Percentiles rank a stretch among this genome's conserved stretches.
Evolutionary conservation across 345 rosid species (phyloP).

Genomic region (Syzygium jambos): DNA sequence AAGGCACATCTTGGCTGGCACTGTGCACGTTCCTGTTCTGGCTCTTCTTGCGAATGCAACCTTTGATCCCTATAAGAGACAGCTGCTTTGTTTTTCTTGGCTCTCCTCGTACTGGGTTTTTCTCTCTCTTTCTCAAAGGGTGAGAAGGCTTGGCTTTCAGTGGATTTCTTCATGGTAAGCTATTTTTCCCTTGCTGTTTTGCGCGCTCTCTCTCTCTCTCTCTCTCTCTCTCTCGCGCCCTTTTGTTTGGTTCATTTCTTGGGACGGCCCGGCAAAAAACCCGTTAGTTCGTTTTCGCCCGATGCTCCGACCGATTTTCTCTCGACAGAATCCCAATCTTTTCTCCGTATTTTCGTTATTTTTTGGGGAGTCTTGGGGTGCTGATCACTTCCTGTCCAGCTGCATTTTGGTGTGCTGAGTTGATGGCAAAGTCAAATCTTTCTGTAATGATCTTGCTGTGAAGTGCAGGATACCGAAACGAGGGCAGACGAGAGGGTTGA

Average conservation of each 20-base stretch:
- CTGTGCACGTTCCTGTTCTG: not conserved
- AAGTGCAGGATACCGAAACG: slow-evolving; percentile 11
- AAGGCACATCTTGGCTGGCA: not conserved
- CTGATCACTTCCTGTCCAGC: not conserved
- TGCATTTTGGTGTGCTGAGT: not conserved
- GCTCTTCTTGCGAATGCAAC: not conserved
- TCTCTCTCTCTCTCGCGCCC: too few species aligned
- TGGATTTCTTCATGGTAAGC: not conserved
- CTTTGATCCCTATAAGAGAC: not conserved
- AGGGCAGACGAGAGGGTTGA: slow-evolving; percentile 5
- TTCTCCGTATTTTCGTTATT: not conserved
- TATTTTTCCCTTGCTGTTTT: not conserved
- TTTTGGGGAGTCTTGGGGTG: not conserved
- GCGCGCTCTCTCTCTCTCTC: not conserved
- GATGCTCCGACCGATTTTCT: not conserved
- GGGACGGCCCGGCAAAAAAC: not conserved
- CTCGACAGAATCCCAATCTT: not conserved
- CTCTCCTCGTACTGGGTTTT: not conserved
- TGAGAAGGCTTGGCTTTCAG: not conserved
- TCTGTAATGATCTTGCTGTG: not conserved
- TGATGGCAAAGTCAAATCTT: not conserved
- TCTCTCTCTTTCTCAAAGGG: not conserved
- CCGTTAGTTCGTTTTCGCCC: not conserved
- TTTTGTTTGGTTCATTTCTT: not conserved
- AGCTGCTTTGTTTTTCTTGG: not conserved